Conservation (phyloP, 2,329 filamentous ascomycete genomes). For the Hysterium pulicare region DNA sequence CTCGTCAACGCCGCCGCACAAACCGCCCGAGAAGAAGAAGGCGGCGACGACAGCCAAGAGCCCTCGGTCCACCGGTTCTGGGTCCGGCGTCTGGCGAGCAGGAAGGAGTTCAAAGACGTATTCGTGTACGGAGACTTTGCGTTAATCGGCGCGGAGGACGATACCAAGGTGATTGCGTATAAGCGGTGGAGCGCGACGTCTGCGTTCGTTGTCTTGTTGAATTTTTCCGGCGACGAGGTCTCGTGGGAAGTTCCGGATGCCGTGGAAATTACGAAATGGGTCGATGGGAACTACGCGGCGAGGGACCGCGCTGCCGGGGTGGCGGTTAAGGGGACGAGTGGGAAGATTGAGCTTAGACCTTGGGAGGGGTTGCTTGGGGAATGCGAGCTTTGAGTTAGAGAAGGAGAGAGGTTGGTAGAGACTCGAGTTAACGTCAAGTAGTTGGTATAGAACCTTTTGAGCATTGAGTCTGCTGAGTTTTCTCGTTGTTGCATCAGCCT, state of each 20-base stretch:
- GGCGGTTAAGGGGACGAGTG: constrained; percentile 17
- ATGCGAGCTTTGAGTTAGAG: too few relatives aligned
- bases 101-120: constrained; percentile 57
- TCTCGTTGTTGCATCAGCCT: too few relatives aligned
- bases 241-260: constrained; percentile 25
- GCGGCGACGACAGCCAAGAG: too few relatives aligned
- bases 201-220: constrained; percentile 30
- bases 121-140: constrained; percentile 62
- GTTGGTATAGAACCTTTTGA: too few relatives aligned
- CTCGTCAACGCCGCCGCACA: constrained; percentile 58
- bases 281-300: constrained; percentile 36
- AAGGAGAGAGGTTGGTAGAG: too few relatives aligned
- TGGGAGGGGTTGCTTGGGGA: constrained; percentile 37
- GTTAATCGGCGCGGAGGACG: constrained; percentile 50
- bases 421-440: too few relatives aligned
- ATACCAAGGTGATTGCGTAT: constrained; percentile 30
- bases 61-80: constrained; percentile 60
- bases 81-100: constrained; percentile 52
- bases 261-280: constrained; percentile 31
- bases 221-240: constrained; percentile 28
- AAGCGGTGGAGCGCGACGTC: constrained; percentile 25
- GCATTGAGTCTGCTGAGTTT: too few relatives aligned
- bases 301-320: too few relatives aligned
- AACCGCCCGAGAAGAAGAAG: constrained; percentile 25
- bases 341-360: constrained; percentile 24